Percentiles rank a stretch among this genome's conserved stretches.
These are phyloP conservation scores for Termitomyces titanicus DNA, from an alignment of 768 basidiomycete species.

Conservation along the genomic window DNA sequence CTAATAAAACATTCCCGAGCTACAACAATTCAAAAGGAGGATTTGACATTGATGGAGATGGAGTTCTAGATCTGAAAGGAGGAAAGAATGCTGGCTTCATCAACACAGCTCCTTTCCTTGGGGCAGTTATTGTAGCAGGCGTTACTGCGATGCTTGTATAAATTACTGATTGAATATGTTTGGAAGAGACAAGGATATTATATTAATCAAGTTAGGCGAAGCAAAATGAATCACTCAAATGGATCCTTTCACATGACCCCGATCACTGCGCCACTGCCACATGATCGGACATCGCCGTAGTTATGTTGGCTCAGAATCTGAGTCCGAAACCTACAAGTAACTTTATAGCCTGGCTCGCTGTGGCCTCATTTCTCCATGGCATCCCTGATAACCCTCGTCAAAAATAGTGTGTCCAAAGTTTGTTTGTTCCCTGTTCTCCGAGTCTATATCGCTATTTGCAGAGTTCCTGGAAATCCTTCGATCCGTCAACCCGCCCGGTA, in stretches of 20 bases:
- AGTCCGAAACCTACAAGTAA: slow-evolving; percentile 1
- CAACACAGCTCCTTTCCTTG: slow-evolving; percentile 9
- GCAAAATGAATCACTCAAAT: not conserved
- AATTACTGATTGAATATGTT: slow-evolving; percentile 11
- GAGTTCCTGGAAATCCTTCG: slow-evolving; percentile 87
- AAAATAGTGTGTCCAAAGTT: slow-evolving; percentile 32
- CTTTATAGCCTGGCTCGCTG: too few species aligned
- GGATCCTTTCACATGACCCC: not conserved
- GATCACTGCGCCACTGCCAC: not conserved
- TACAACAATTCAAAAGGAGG: slow-evolving; percentile 33
- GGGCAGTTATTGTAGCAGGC: slow-evolving; percentile 8
- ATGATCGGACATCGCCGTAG: slow-evolving; percentile 19
- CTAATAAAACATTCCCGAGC: slow-evolving; percentile 65
- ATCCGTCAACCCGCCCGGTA: slow-evolving; percentile 78
- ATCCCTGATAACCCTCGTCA: slow-evolving; percentile 39
- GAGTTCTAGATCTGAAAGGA: slow-evolving; percentile 23
- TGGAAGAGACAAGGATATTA: slow-evolving; percentile 4
- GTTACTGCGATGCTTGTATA: slow-evolving; percentile 11
- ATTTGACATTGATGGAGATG: slow-evolving; percentile 37
- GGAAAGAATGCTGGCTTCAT: slow-evolving; percentile 5
- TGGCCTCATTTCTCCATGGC: slow-evolving; percentile 25
- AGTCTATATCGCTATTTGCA: slow-evolving; percentile 24
- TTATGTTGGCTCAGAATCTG: not conserved
- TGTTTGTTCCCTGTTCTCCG: not conserved
- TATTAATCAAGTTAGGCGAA: not conserved